Evolutionary conservation across 2,329 filamentous ascomycete genomes (phyloP), one percentile per base, ranked within the genome.

Genomic region (Fusarium abutilonis): DNA sequence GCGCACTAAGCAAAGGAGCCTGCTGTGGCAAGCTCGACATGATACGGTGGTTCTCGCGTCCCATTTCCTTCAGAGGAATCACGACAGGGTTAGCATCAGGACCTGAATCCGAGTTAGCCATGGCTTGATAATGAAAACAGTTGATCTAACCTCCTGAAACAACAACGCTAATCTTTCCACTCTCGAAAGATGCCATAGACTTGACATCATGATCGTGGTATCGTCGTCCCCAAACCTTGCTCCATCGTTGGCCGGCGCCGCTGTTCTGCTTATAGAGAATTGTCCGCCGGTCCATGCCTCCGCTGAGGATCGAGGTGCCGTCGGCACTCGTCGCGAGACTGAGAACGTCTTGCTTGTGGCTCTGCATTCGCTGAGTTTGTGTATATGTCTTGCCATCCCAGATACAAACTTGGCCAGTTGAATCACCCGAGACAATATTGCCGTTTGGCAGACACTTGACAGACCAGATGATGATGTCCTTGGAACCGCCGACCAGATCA

Each of bases 121-220:
- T 40, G 29, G 10, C 19, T 17, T 23, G 7, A 23, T 13, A 19
- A 39, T 28, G 11, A 21, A 9, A 17, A 21, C 8, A 9, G 11
- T n/a, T 50, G 7, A n/a, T 56, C 82, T 76, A 80, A 91, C 93
- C 95, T 85, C 95, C 95, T 63, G 94, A 96, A 14, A 96, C 91
- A 10, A 97, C 82, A 52, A 98, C 87, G 71, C 92, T 98, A 72
- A 97, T 86, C 45, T 87, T 87, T 46, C 85, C 88, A 48, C 89
- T 89, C 75, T 99, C 95, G 64, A 94, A 98, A 0, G 91, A 88
- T 31, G 93, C 91, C 86, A 98, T 91, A 1, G 92, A 86, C 79
- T 98, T 98, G 70, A 98, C 93, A 78, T 99, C 95, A 75, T 98
- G 93, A 41, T 89, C 87, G 73, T 99, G 95, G 72, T 94, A 93